Percentiles rank a stretch among this genome's conserved stretches.
These are phyloP conservation scores for Periconia macrospinosa DNA, from an alignment of 2,329 filamentous ascomycete genomes.

Conservation along the genomic window DNA sequence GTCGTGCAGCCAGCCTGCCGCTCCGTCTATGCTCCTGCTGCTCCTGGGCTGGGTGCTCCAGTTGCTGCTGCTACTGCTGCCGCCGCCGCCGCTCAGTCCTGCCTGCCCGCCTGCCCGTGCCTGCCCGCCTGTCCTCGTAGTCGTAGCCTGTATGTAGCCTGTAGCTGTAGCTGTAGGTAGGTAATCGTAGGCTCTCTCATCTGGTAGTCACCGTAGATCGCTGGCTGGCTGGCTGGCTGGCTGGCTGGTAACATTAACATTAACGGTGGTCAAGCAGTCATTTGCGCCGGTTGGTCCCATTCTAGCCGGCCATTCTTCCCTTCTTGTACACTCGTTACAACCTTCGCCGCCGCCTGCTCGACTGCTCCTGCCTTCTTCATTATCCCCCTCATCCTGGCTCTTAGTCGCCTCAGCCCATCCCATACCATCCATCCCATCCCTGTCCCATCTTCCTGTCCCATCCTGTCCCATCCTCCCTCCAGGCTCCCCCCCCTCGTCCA, in stretches of 20 bases:
- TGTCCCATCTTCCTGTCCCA: conserved; percentile 13
- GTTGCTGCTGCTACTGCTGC: no score
- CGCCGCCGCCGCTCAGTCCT: no score
- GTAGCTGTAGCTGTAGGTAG: no score
- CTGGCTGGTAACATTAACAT: conserved; percentile 28
- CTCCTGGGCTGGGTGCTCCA: no score
- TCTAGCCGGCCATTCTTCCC: conserved; percentile 5
- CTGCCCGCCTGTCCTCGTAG: no score
- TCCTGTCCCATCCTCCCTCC: conserved; percentile 27
- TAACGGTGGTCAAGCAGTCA: conserved; percentile 2
- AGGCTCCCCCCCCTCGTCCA: conserved; percentile 32
- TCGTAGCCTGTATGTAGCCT: no score
- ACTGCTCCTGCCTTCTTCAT: conserved; percentile 29
- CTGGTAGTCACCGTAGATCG: conserved; percentile 20
- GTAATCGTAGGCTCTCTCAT: no score
- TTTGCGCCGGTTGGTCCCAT: conserved; percentile 8
- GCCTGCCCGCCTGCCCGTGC: no score
- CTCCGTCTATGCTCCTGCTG: no score
- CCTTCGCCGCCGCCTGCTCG: conserved; percentile 30
- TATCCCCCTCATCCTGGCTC: not conserved
- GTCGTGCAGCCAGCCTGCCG: conserved; percentile 25
- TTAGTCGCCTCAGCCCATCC: no score
- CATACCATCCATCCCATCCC: conserved; percentile 17
- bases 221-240: no score
- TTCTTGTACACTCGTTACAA: conserved; percentile 40